These are phyloP conservation scores for Gloeopeniophorella convolvens DNA, from an alignment of 768 basidiomycete species.

Conservation along the genomic window DNA sequence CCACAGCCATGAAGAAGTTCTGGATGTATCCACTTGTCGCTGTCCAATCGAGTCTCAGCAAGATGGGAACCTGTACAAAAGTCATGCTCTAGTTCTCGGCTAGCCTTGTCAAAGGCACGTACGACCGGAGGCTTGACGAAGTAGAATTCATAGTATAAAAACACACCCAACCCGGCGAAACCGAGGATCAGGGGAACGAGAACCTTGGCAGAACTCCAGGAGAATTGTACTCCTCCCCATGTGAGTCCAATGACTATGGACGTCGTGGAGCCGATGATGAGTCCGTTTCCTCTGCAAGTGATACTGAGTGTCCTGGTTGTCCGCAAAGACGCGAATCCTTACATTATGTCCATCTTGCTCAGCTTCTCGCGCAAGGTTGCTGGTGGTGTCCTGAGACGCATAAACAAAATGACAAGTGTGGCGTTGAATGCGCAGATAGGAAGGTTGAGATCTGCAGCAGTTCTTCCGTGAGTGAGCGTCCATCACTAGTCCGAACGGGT, in stretches of 20 bases:
- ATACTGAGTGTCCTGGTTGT: not conserved
- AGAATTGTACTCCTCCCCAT: slow-evolving; percentile 37
- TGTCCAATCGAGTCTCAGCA: slow-evolving; percentile 30
- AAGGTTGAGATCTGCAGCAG: slow-evolving; percentile 30
- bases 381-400: slow-evolving; percentile 31
- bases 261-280: slow-evolving; percentile 29
- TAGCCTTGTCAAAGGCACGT: slow-evolving; percentile 4
- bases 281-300: slow-evolving; percentile 30
- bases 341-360: slow-evolving; percentile 35
- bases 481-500: not conserved
- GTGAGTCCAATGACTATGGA: slow-evolving; percentile 30
- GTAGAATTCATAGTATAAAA: slow-evolving; percentile 33
- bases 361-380: slow-evolving; percentile 31
- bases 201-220: slow-evolving; percentile 36
- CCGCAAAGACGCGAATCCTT: not conserved
- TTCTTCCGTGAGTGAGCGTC: not conserved
- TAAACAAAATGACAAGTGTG: slow-evolving; percentile 25
- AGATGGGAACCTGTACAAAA: slow-evolving; percentile 28
- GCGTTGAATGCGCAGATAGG: slow-evolving; percentile 29
- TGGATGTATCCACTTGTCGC: slow-evolving; percentile 31
- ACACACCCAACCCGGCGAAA: slow-evolving; percentile 30
- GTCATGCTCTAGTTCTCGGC: not conserved
- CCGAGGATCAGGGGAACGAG: slow-evolving; percentile 40
- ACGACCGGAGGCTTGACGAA: slow-evolving; percentile 32
- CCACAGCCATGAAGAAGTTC: slow-evolving; percentile 25